Base-by-base conservation (phyloP, 441 rosid genomes). In the Sinapis alba region DNA sequence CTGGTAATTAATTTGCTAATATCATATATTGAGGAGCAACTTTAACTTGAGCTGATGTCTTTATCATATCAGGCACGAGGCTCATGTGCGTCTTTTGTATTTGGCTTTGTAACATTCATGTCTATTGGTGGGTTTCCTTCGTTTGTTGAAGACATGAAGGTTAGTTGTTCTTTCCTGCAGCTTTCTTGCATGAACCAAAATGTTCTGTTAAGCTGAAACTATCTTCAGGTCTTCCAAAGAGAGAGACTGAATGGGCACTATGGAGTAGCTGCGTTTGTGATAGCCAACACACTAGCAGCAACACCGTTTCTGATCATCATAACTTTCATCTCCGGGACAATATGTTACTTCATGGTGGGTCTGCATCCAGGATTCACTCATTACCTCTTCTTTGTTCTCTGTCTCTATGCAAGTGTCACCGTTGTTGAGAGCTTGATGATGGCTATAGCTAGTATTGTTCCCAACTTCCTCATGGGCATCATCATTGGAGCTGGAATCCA, bases 361-460 rank as follows among this genome's bases (percentile, higher is more conserved):
- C 91, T 95, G 66, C 99, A 90, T 69, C 97, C 98, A 0, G 99
- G 99, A 54, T 89, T 95, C 57, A 72, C 80, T 11, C 98, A 88
- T 74, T 95, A 95, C 75, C 32, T 93, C 43, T 95, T 95, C 89
- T 95, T 95, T 62, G 93, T 95, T 6, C 81, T 95, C 65, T 86
- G 94, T 84, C 99, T 95, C 58, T 95, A 95, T 20, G 97, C 98
- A 9, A 86, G 99, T 73, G 97, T 95, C 74, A 88, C 96, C 0
- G 98, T 95, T 3, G 99, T 95, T 0, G 99, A 95, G 85, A 95
- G 99, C 87, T 80, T 95, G 90, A 95, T 95, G 99, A 95, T 95
- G 99, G 93, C 91, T 10, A 89, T 95, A 15, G 97, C 99, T 70
- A 92, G 98, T 65, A 65, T 95, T 56, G 92, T 92, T 73, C 99